Percentiles rank a stretch among this genome's conserved stretches.
Conservation (phyloP, 371 early-diverging fungal genomes). For the Mortierella sp. region DNA sequence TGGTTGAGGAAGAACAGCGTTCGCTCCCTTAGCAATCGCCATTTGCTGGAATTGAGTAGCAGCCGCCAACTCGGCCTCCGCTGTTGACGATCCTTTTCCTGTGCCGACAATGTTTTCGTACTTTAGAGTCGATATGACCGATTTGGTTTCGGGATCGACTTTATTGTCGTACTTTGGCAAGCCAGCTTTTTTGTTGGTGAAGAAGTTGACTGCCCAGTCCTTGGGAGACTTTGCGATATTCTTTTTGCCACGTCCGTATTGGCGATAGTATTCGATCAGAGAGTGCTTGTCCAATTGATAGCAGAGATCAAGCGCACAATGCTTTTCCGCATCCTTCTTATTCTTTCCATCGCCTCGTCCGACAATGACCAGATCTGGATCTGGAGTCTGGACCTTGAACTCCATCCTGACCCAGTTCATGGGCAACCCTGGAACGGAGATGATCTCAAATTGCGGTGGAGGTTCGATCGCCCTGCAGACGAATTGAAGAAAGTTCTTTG, state of each 20-base stretch:
- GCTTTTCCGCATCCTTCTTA: constrained; percentile 59
- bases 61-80: constrained; percentile 53
- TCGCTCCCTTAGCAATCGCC: constrained; percentile 48
- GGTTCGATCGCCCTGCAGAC: constrained; percentile 50
- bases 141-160: constrained; percentile 24
- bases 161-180: constrained; percentile 46
- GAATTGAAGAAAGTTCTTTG: constrained; percentile 53
- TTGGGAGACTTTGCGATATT: constrained; percentile 37
- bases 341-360: constrained; percentile 56
- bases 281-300: constrained; percentile 52
- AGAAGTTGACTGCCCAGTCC: constrained; percentile 55
- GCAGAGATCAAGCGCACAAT: constrained; percentile 52
- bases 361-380: constrained; percentile 33
- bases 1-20: constrained; percentile 29
- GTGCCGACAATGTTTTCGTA: constrained; percentile 48
- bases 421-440: constrained; percentile 34
- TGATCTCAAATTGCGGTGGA: constrained; percentile 45
- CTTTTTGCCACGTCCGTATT: constrained; percentile 49
- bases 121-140: constrained; percentile 40
- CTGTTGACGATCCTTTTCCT: constrained; percentile 38
- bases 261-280: constrained; percentile 53
- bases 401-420: constrained; percentile 48
- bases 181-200: constrained; percentile 47
- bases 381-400: constrained; percentile 50
- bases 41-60: constrained; percentile 56